These are phyloP conservation scores for Vitis vinifera DNA, from an alignment of 164 flowering plant genomes.

Conservation along the genomic window ASM3070453v1 NC_081808.1:19911001-19911500, in stretches of 20 bases:
- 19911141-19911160: slow-evolving; percentile 9
- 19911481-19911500: neutral
- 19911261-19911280: slow-evolving; percentile 14
- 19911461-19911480: too few relatives aligned
- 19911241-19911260: slow-evolving; percentile 12
- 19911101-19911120: slow-evolving; percentile 27
- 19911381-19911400: too few relatives aligned
- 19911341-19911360: too few relatives aligned
- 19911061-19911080: slow-evolving; percentile 20
- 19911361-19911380: too few relatives aligned
- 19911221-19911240: slow-evolving; percentile 19
- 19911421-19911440: neutral
- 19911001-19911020: too few relatives aligned
- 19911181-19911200: slow-evolving; percentile 20
- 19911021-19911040: neutral
- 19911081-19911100: slow-evolving; percentile 31
- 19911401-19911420: neutral
- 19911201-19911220: slow-evolving; percentile 17
- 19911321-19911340: too few relatives aligned
- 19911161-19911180: slow-evolving; percentile 21
- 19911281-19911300: slow-evolving; percentile 14
- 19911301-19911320: neutral
- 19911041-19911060: neutral
- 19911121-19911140: slow-evolving; percentile 27
- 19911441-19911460: neutral